A percentile compares a stretch with the other conserved stretches of the same genome.
These are phyloP conservation scores for Aureobasidium musti DNA, from an alignment of 2,329 filamentous ascomycete species.

Conservation along the genomic window DNA sequence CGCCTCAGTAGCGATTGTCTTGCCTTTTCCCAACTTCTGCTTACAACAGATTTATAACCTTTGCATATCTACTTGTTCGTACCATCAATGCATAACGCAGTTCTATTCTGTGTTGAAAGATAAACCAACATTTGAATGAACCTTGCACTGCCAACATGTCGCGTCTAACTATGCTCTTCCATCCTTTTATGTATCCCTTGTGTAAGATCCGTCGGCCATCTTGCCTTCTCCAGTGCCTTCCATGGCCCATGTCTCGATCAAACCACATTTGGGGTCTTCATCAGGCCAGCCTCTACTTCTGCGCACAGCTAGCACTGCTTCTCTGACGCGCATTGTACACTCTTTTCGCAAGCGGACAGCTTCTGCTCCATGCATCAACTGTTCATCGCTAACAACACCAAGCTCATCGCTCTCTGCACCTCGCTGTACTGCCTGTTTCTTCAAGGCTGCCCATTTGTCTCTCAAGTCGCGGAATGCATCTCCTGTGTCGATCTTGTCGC, in stretches of 20 bases:
- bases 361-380: slow-evolving; percentile 69
- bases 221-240: slow-evolving; percentile 57
- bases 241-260: slow-evolving; percentile 77
- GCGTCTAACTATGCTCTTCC: slow-evolving; percentile 26
- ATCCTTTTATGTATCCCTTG: slow-evolving; percentile 54
- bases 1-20: background rate
- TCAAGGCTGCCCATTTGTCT: slow-evolving; percentile 69
- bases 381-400: slow-evolving; percentile 66
- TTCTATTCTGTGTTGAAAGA: background rate
- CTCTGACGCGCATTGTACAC: slow-evolving; percentile 73
- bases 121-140: background rate
- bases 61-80: background rate
- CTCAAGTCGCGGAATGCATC: slow-evolving; percentile 76
- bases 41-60: background rate
- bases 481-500: slow-evolving; percentile 73
- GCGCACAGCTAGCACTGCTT: slow-evolving; percentile 78
- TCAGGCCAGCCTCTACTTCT: slow-evolving; percentile 71
- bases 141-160: background rate
- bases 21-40: background rate
- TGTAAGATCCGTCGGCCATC: slow-evolving; percentile 63
- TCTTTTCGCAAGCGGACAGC: slow-evolving; percentile 76
- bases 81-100: background rate
- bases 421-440: slow-evolving; percentile 53
- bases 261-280: slow-evolving; percentile 72
- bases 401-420: slow-evolving; percentile 40